Conservation (phyloP, 805 yeast species). For the Pichia manshurica region DNA sequence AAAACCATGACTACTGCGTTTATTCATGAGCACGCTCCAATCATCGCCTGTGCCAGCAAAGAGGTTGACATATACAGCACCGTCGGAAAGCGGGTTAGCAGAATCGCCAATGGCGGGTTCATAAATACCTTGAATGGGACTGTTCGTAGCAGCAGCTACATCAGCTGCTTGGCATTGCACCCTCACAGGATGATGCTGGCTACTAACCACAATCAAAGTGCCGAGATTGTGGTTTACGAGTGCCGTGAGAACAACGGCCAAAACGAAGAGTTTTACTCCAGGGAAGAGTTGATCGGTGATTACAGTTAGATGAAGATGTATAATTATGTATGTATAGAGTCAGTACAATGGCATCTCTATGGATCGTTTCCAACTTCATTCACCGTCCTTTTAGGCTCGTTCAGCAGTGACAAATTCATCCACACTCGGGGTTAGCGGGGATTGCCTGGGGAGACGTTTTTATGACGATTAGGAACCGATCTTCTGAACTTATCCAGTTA, state of each 20-base stretch:
- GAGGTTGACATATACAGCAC: slow-evolving; percentile 80
- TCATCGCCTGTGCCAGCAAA: slow-evolving; percentile 82
- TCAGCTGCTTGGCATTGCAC: slow-evolving; percentile 70
- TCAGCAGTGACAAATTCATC: too few species aligned
- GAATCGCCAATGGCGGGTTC: slow-evolving; percentile 36
- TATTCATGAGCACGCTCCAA: slow-evolving; percentile 95
- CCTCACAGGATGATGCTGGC: slow-evolving; percentile 96
- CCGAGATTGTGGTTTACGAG: slow-evolving; percentile 58
- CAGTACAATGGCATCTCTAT: too few species aligned
- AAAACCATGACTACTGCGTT: slow-evolving; percentile 60
- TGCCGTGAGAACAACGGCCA: slow-evolving; percentile 34
- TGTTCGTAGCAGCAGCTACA: slow-evolving; percentile 44
- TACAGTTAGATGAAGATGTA: neutral
- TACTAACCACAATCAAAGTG: slow-evolving; percentile 72
- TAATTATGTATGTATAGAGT: neutral
- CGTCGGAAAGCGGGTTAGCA: slow-evolving; percentile 64
- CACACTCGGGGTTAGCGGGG: slow-evolving; percentile 6
- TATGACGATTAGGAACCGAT: too few species aligned
- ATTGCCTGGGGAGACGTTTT: neutral
- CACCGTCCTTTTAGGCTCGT: too few species aligned
- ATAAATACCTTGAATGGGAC: slow-evolving; percentile 40
- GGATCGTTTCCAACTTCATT: too few species aligned
- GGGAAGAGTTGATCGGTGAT: slow-evolving; percentile 11
- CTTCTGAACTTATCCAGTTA: too few species aligned
- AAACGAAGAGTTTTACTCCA: slow-evolving; percentile 17